Conservation (phyloP, 179 eudicot species). For the Beta corolliflora region DNA sequence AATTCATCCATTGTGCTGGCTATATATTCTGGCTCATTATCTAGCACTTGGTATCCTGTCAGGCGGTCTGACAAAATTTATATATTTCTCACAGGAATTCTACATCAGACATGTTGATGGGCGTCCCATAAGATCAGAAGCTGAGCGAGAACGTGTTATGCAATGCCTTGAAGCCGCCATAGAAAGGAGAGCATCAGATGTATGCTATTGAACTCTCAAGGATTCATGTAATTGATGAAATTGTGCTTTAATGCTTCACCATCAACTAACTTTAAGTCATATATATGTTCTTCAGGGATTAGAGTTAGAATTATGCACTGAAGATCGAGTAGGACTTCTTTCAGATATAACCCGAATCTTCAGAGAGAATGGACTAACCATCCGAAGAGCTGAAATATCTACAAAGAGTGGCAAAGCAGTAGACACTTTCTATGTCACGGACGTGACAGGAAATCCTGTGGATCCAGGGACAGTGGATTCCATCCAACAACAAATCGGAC, state of each 20-base stretch:
- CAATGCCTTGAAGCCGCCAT: conserved; percentile 95
- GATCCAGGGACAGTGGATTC: conserved; percentile 54
- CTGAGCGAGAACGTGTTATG: conserved; percentile 71
- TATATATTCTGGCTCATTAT: too few species aligned
- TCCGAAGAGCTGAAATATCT: conserved; percentile 74
- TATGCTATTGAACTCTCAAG: conserved; percentile 20
- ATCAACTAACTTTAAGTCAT: conserved; percentile 3
- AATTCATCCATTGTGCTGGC: too few species aligned
- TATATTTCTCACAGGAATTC: conserved; percentile 56
- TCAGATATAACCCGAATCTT: conserved; percentile 78
- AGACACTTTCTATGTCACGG: conserved; percentile 74
- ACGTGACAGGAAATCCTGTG: conserved; percentile 67
- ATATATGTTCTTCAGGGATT: conserved; percentile 52
- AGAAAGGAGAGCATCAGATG: conserved; percentile 80
- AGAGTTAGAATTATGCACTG: conserved; percentile 69
- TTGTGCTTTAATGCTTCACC: background rate
- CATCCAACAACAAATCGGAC: conserved; percentile 65
- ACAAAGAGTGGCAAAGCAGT: conserved; percentile 64
- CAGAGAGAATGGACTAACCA: conserved; percentile 70
- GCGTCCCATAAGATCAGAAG: conserved; percentile 68
- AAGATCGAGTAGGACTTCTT: conserved; percentile 74
- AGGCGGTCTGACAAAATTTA: background rate
- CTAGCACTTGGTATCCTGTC: too few species aligned
- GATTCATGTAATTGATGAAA: background rate
- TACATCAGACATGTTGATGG: conserved; percentile 91